Evolutionary conservation across 176 grass and related monocot species (phyloP).

Genomic region (Pontederia paniculata): DNA sequence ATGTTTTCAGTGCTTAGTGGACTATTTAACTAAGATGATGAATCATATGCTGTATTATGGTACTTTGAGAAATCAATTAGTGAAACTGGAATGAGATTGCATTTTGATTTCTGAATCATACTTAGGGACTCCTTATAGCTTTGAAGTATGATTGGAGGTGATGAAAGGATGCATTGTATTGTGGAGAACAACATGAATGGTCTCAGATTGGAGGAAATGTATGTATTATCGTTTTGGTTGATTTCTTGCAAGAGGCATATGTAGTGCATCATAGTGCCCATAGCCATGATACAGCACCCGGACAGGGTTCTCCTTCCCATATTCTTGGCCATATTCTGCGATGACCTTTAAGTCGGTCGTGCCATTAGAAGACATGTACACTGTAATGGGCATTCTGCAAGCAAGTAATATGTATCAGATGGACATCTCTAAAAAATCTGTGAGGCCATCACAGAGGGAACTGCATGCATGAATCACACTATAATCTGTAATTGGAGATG

Average conservation of each 20-base stretch:
- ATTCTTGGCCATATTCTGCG: slow-evolving; percentile 96
- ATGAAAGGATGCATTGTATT: background rate
- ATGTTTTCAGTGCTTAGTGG: no score
- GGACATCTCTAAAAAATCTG: background rate
- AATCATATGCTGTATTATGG: background rate
- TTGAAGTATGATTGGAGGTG: background rate
- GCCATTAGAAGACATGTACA: slow-evolving; percentile 62
- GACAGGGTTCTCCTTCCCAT: slow-evolving; percentile 73
- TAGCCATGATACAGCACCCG: slow-evolving; percentile 77
- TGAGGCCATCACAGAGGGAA: background rate
- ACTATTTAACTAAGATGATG: no score
- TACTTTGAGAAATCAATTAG: background rate
- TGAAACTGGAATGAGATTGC: no score
- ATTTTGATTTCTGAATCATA: no score
- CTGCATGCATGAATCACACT: background rate
- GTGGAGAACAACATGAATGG: background rate
- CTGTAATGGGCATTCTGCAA: slow-evolving; percentile 81
- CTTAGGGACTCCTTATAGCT: no score
- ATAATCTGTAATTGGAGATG: background rate
- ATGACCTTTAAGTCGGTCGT: slow-evolving; percentile 54
- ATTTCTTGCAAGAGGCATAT: slow-evolving; percentile 48
- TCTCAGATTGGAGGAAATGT: background rate
- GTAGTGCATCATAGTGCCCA: slow-evolving; percentile 71
- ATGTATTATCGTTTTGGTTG: slow-evolving; percentile 36
- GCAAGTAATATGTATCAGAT: background rate